Base-by-base conservation (phyloP, 2,329 filamentous ascomycete species). In the Penicillium sp. region DNA sequence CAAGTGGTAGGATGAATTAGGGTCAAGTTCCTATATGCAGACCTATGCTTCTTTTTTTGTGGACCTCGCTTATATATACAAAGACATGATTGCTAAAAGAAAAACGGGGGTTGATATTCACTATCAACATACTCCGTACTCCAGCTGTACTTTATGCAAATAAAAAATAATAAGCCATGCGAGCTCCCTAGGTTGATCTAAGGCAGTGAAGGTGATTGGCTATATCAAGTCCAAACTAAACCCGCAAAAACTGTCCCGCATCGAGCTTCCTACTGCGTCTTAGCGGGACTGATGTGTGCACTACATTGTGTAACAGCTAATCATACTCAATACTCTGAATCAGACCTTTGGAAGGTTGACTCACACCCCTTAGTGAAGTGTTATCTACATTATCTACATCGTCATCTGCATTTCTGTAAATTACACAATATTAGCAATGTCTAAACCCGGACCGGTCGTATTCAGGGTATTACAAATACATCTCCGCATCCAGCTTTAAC, bases 401-500 rank as follows among this genome's bases (percentile, higher is more conserved):
- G 6, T 33, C 31, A 13, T 13, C 31, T 33, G 31, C 5, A 33
- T 47, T 53, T 36, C 50, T 19, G 50, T 47, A 45, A 31, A 21
- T 36, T 27, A 53, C 50, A 31, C 8, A 3, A 29, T 12, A 10
- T 10, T 4, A 7, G 6, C 6, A 36, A 21, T 15, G 2, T 4
- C 8, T 3, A 9, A 31, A 6, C 15, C 10, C 4, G 7, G 6
- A 12, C 29, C 27, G 33, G 19, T 7, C 13, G 31, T 42, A 36
- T 36, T 12, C 0, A 1, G 13, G 23, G 53, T 56, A 52, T 44
- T 44, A 52, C 53, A 38, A 44, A 44, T 56, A 56, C 53, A 53
- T 15, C 51, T 53, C 51, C 42, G 42, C 51, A 53, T 21, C 42
- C 42, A 53, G 42, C 53, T 57, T 50, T 55, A 19, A 17, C 29